These are phyloP conservation scores for Centrapalus pauciflorus DNA, from an alignment of 129 eudicot genomes.

Conservation along the genomic window DNA sequence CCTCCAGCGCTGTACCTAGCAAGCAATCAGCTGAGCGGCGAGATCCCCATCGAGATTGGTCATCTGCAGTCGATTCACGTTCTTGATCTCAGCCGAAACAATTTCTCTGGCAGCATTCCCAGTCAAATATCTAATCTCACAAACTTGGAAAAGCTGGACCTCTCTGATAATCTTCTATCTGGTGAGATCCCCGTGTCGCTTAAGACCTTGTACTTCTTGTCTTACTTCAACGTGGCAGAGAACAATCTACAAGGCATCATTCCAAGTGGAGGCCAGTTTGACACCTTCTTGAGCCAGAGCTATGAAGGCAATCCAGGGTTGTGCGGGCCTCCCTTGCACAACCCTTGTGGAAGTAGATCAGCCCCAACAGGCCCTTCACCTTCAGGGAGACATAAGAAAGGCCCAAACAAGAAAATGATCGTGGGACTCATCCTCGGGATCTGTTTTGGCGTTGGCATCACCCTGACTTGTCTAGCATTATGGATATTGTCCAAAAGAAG, in stretches of 20 bases:
- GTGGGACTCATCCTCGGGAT: slow-evolving; percentile 54
- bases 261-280: slow-evolving; percentile 71
- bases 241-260: slow-evolving; percentile 60
- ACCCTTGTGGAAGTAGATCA: slow-evolving; percentile 31
- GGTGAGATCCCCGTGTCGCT: slow-evolving; percentile 68
- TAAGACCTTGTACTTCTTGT: slow-evolving; percentile 48
- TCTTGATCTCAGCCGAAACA: slow-evolving; percentile 56
- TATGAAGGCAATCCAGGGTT: slow-evolving; percentile 52
- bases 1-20: slow-evolving; percentile 65
- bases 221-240: slow-evolving; percentile 55
- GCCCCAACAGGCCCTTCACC: slow-evolving; percentile 9
- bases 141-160: slow-evolving; percentile 53
- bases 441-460: slow-evolving; percentile 50
- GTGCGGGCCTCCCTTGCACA: slow-evolving; percentile 51
- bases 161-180: slow-evolving; percentile 47
- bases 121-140: slow-evolving; percentile 48
- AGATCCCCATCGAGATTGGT: slow-evolving; percentile 54
- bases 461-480: slow-evolving; percentile 44
- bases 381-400: slow-evolving; percentile 15
- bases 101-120: slow-evolving; percentile 58
- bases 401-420: slow-evolving; percentile 53
- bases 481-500: slow-evolving; percentile 65
- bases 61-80: slow-evolving; percentile 44
- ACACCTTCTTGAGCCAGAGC: slow-evolving; percentile 46
- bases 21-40: slow-evolving; percentile 47